phyloP scores from a whole-genome alignment of 176 grass and related monocot genomes.

The Pharus latifolius region DNA sequence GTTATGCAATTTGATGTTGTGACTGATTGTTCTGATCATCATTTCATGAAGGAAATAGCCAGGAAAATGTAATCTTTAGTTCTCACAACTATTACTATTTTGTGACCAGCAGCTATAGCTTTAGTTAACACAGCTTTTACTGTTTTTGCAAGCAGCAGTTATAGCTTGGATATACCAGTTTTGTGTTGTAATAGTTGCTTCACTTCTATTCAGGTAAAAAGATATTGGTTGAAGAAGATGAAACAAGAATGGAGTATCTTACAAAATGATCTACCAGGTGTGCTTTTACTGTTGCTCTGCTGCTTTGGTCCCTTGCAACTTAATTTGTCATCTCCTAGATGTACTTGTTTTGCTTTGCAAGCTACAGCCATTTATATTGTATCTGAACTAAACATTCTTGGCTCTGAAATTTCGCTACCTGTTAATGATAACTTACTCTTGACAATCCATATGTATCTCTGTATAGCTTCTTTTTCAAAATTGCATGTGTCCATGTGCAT shows the following conservation, averaged over 20 bases:
- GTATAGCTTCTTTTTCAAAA: background rate
- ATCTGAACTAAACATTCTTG: background rate
- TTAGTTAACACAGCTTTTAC: background rate
- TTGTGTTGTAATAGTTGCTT: slow-evolving; percentile 1
- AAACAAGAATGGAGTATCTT: slow-evolving; percentile 83
- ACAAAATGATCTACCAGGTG: slow-evolving; percentile 77
- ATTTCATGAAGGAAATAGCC: slow-evolving; percentile 55
- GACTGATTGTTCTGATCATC: slow-evolving; percentile 67
- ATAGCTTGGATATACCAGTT: background rate
- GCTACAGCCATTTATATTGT: too few relatives aligned
- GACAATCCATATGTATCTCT: background rate
- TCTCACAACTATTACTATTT: too few relatives aligned
- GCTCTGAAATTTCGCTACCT: background rate
- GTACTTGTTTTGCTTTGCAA: too few relatives aligned
- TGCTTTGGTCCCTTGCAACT: background rate
- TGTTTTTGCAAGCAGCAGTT: background rate
- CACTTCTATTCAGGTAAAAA: slow-evolving; percentile 48
- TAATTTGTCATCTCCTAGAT: too few relatives aligned
- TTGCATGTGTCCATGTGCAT: background rate
- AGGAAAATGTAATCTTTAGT: slow-evolving; percentile 33
- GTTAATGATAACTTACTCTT: background rate
- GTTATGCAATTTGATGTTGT: slow-evolving; percentile 86
- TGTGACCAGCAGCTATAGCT: too few relatives aligned
- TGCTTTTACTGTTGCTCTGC: background rate
- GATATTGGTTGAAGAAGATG: slow-evolving; percentile 81